Base-by-base conservation (phyloP, 75 land plant species). In the Larix kaempferi region DNA sequence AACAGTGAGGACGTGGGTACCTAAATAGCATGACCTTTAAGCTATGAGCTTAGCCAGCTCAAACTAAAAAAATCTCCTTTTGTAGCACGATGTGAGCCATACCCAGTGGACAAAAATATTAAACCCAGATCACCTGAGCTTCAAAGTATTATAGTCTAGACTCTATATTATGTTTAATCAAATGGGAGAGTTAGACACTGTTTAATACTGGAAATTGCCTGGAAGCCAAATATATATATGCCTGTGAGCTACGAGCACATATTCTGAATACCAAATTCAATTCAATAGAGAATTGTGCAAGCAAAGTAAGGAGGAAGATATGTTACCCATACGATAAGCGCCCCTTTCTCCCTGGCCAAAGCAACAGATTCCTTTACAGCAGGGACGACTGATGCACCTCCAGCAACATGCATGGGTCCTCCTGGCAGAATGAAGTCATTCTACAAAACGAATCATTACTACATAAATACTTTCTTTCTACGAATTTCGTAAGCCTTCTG, bases 371-470 rank as follows among this genome's bases (percentile, higher is more conserved):
- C 82, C 21, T 80, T 63, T 23, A 96, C 93, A 52, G 82, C 84
- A 67, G 94, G 90, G 12, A 96, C 89, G 27, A 94, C 80, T 6
- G 86, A 82, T 15, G 83, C 78, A 5, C 91, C 99, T 12, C 94
- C 94, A 56, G 77, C 71, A 11, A 96, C 94, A 27, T 64, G 59
- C 84, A 89, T 67, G 25, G 82, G 81, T 29, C 89, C 71, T 12
- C 83, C 89, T 17, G 90, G 88, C 15, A 76, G 19, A 37, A 96
- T 82, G 75, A 95, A 95, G 80, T 95, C 98, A 11, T 91, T 95
- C 98, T 95, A 80, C 64, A 81, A 71, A 84, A 39, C 72, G 19
- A 1, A 74, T 56, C 56, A 6, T 35, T 58, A 78, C 17, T 57
- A 62, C 23, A 54, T n/a, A 52, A 11, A 19, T 13, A 16, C 2